A percentile compares a stretch with the other conserved stretches of the same genome.
These are phyloP conservation scores for Filobasidium uniguttulatum DNA, from an alignment of 1,284 basidiomycete genomes.

Conservation along the genomic window DNA sequence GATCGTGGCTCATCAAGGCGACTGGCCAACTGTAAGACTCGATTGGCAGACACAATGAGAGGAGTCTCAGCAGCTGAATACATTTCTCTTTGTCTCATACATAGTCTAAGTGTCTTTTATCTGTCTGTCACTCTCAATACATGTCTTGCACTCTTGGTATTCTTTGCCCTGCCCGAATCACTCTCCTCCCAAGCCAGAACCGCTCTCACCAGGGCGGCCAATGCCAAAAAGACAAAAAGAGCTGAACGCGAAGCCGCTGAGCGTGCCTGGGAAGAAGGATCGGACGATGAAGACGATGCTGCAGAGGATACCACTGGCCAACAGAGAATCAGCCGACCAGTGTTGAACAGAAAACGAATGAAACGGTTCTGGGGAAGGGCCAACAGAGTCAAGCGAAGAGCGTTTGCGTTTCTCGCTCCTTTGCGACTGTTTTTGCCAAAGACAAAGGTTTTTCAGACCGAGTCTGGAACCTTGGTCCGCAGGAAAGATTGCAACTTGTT, in stretches of 20 bases:
- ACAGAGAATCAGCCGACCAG: too few species aligned
- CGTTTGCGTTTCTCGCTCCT: conserved; percentile 51
- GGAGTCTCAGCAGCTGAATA: too few species aligned
- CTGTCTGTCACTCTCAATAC: conserved; percentile 39
- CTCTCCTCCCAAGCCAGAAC: conserved; percentile 38
- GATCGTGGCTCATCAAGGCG: conserved; percentile 51
- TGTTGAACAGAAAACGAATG: conserved; percentile 13
- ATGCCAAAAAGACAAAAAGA: conserved; percentile 25
- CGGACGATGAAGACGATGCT: not conserved
- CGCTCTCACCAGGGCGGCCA: conserved; percentile 26
- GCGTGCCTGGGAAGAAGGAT: conserved; percentile 28
- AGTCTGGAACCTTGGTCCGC: conserved; percentile 17
- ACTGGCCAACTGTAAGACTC: conserved; percentile 43
- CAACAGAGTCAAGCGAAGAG: conserved; percentile 20
- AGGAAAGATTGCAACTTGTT: conserved; percentile 56
- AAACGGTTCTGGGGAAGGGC: conserved; percentile 23
- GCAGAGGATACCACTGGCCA: too few species aligned
- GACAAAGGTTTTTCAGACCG: conserved; percentile 36
- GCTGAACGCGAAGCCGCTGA: conserved; percentile 38
- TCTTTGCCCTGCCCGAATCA: conserved; percentile 61
- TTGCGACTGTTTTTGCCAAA: conserved; percentile 51
- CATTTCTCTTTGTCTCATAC: conserved; percentile 21
- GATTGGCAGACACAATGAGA: conserved; percentile 18
- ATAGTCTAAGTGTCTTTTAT: conserved; percentile 59
- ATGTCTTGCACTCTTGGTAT: conserved; percentile 43